Conservation (phyloP, 192 early-diverging fungal genomes). For the Coemansia sp. region DNA sequence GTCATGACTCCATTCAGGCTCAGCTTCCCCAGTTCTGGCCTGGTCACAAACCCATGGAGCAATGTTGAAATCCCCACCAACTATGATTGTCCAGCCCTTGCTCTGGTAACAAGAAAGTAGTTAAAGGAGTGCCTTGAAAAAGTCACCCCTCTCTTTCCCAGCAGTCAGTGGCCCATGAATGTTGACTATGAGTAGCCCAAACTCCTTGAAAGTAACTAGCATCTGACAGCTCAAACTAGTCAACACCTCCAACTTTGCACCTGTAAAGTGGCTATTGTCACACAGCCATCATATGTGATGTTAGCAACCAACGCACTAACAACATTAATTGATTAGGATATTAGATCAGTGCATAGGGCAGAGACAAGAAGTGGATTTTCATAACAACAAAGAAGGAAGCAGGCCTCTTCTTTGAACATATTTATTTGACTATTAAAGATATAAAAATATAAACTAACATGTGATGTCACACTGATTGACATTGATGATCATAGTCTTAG, state of each 20-base stretch:
- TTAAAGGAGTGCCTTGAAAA: not conserved
- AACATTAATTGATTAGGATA: too few relatives aligned
- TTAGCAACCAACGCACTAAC: too few relatives aligned
- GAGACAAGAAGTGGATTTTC: too few relatives aligned
- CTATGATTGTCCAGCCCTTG: not conserved
- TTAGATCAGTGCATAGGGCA: too few relatives aligned
- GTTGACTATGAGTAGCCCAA: not conserved
- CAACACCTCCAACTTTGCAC: not conserved
- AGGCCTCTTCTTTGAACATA: too few relatives aligned
- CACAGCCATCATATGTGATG: too few relatives aligned
- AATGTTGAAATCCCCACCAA: slow-evolving; percentile 2
- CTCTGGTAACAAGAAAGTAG: not conserved
- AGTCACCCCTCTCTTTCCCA: not conserved
- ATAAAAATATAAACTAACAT: too few relatives aligned
- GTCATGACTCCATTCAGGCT: not conserved
- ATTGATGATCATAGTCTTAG: too few relatives aligned
- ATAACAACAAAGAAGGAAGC: too few relatives aligned
- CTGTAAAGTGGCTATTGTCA: not conserved
- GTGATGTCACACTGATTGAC: too few relatives aligned
- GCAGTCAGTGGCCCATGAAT: not conserved
- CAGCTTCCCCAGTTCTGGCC: not conserved
- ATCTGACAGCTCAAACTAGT: not conserved
- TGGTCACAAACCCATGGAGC: not conserved
- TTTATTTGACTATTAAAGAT: too few relatives aligned
- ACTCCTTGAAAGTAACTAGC: not conserved